phyloP scores from a whole-genome alignment of 1,139 yeast genomes.

The Suhomyces bokatorum region DNA sequence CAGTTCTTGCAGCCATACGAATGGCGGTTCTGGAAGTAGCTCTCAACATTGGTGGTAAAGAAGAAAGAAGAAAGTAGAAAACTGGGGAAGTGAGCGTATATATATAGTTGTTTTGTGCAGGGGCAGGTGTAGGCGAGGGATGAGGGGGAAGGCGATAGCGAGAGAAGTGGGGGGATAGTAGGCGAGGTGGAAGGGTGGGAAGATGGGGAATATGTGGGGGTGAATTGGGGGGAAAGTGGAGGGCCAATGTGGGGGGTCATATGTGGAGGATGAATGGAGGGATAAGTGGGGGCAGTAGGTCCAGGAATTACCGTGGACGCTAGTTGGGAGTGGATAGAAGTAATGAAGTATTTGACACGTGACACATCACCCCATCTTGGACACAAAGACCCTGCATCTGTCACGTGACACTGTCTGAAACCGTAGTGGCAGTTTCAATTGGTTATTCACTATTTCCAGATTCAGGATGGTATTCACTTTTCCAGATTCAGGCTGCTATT shows the following conservation, averaged over 20 bases:
- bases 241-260: not conserved
- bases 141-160: not conserved
- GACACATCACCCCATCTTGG: too few species aligned
- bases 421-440: too few species aligned
- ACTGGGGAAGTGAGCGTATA: not conserved
- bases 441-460: too few species aligned
- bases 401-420: too few species aligned
- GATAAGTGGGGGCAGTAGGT: too few species aligned
- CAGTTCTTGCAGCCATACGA: constrained; percentile 3
- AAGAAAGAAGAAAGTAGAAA: constrained; percentile 1
- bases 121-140: constrained; percentile 11
- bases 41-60: constrained; percentile 27
- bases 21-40: constrained; percentile 23
- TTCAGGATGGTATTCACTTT: too few species aligned
- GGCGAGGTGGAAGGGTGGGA: not conserved
- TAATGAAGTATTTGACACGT: too few species aligned
- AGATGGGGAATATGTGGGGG: not conserved
- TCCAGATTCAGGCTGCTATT: too few species aligned
- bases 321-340: too few species aligned
- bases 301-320: too few species aligned
- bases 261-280: too few species aligned
- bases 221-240: not conserved
- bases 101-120: constrained; percentile 3
- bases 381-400: too few species aligned
- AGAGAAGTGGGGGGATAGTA: not conserved